These are phyloP conservation scores for Backusella morwellensis DNA, from an alignment of 192 early-diverging fungal genomes.

Conservation along the genomic window DNA sequence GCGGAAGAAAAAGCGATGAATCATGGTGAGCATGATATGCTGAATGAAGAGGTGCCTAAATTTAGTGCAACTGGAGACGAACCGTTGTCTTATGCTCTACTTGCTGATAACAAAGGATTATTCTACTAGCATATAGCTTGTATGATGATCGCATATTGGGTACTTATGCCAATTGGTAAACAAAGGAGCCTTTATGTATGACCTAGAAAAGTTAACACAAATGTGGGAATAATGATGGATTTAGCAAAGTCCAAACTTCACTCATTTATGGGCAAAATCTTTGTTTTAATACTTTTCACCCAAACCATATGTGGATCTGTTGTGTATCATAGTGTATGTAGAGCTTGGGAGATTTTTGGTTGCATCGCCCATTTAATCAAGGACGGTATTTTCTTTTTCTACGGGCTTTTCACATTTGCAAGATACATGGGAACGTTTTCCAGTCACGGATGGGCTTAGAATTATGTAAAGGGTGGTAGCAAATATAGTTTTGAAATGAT, in stretches of 20 bases:
- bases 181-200: neutral
- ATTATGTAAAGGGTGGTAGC: conserved; percentile 16
- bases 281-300: conserved; percentile 28
- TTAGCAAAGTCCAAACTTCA: conserved; percentile 29
- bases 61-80: conserved; percentile 33
- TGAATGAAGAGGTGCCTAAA: conserved; percentile 12
- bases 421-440: conserved; percentile 33
- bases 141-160: conserved; percentile 35
- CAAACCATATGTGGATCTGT: conserved; percentile 31
- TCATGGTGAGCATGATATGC: neutral
- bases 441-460: conserved; percentile 35
- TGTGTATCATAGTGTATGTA: conserved; percentile 34
- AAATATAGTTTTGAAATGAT: conserved; percentile 35
- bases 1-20: too few species aligned
- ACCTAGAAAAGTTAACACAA: neutral
- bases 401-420: conserved; percentile 33
- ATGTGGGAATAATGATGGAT: conserved; percentile 27
- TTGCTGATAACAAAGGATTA: conserved; percentile 22
- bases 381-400: conserved; percentile 37
- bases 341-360: conserved; percentile 32
- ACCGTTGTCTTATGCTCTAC: conserved; percentile 30
- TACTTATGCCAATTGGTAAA: conserved; percentile 39
- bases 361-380: conserved; percentile 35
- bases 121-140: conserved; percentile 29
- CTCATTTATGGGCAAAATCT: conserved; percentile 13